phyloP scores from a whole-genome alignment of 805 yeast species.

The Kuraishia hungarica region DNA sequence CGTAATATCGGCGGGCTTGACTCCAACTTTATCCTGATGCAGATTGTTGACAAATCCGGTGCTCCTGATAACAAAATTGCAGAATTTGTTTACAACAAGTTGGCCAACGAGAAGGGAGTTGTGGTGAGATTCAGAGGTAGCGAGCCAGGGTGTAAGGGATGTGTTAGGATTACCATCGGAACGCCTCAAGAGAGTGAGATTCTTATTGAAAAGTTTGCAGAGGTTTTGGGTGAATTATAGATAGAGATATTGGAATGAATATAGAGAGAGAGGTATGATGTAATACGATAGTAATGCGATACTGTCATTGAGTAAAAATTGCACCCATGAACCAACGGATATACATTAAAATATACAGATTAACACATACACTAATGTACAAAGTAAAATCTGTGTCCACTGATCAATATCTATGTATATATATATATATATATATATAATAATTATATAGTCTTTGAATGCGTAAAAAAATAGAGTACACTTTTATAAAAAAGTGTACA shows the following conservation, averaged over 20 bases:
- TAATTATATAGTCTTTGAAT: too few species aligned
- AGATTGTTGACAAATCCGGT: slow-evolving; percentile 55
- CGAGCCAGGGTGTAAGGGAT: slow-evolving; percentile 85
- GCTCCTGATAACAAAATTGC: slow-evolving; percentile 66
- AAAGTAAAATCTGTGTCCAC: too few species aligned
- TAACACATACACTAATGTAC: too few species aligned
- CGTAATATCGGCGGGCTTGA: slow-evolving; percentile 74
- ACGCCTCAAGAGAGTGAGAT: slow-evolving; percentile 63
- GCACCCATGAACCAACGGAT: too few species aligned
- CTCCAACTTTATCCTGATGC: slow-evolving; percentile 76
- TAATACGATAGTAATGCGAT: too few species aligned
- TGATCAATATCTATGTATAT: too few species aligned
- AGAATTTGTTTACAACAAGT: slow-evolving; percentile 46
- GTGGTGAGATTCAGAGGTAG: slow-evolving; percentile 89
- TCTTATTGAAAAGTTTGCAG: slow-evolving; percentile 19
- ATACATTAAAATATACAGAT: too few species aligned
- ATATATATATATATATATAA: too few species aligned
- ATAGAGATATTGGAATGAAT: background rate
- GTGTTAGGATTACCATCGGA: slow-evolving; percentile 82
- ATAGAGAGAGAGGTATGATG: background rate
- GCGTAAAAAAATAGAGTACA: too few species aligned
- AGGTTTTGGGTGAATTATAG: background rate
- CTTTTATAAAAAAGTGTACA: background rate
- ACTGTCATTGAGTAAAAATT: too few species aligned
- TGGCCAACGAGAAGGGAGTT: slow-evolving; percentile 68